Evolutionary conservation across 2,329 filamentous ascomycete species (phyloP).

Genomic region (Beauveria asiatica): DNA sequence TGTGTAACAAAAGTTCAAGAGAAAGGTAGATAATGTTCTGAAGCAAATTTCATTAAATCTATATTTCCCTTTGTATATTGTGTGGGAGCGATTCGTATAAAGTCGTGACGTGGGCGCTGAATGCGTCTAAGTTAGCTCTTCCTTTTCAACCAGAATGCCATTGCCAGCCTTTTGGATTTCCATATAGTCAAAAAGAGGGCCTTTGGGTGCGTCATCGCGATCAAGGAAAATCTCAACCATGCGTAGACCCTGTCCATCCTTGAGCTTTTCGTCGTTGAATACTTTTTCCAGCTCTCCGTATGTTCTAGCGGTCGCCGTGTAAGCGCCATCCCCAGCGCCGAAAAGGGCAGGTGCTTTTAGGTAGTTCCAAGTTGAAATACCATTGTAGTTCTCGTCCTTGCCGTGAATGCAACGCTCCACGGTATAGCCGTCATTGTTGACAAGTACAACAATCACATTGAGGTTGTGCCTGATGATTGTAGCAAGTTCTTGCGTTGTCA

Average conservation of each 20-base stretch:
- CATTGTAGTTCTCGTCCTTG: constrained; percentile 44
- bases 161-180: constrained; percentile 12
- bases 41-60: not conserved
- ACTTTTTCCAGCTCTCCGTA: constrained; percentile 37
- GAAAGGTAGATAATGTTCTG: not conserved
- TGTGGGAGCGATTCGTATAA: not conserved
- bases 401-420: constrained; percentile 52
- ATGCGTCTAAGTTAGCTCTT: not conserved
- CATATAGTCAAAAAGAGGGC: constrained; percentile 15
- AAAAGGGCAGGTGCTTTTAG: constrained; percentile 40
- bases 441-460: constrained; percentile 40
- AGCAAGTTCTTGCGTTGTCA: constrained; percentile 58
- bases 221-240: constrained; percentile 27
- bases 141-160: constrained; percentile 7
- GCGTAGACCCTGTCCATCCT: constrained; percentile 18
- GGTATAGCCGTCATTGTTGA: constrained; percentile 53
- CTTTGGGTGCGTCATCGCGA: constrained; percentile 22
- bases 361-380: constrained; percentile 44
- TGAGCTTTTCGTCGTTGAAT: constrained; percentile 15
- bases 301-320: constrained; percentile 31
- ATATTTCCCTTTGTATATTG: not conserved
- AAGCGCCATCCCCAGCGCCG: constrained; percentile 32
- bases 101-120: not conserved
- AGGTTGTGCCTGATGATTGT: constrained; percentile 51
- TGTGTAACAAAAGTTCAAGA: too few species aligned